Percentiles rank a stretch among this genome's conserved stretches.
phyloP scores from a whole-genome alignment of 257 asterid genomes.

The Leonotis leonurus region DNA sequence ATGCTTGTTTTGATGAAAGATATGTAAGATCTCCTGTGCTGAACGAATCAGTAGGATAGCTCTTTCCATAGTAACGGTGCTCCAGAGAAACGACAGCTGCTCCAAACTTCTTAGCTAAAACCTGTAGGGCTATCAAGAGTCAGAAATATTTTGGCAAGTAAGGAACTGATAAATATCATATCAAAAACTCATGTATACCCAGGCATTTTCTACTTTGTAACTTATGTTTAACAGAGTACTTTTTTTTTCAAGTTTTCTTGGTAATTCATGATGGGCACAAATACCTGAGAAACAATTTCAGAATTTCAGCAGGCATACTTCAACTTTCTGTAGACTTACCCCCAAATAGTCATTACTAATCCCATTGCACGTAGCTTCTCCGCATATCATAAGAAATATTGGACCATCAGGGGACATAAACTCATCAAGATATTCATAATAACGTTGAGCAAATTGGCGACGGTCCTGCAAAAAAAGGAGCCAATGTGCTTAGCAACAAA shows the following conservation, averaged over 20 bases:
- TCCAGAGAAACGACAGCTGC: constrained; percentile 88
- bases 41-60: constrained; percentile 66
- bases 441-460: constrained; percentile 71
- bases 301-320: neutral
- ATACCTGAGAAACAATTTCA: neutral
- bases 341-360: constrained; percentile 70
- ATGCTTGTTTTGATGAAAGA: constrained; percentile 96
- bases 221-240: neutral
- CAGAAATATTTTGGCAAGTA: constrained; percentile 16
- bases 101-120: constrained; percentile 89
- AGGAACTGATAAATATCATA: constrained; percentile 1
- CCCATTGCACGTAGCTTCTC: constrained; percentile 86
- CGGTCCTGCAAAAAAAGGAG: constrained; percentile 50
- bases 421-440: constrained; percentile 75
- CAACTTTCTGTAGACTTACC: constrained; percentile 60
- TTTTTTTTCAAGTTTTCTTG: neutral
- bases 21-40: constrained; percentile 68
- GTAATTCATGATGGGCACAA: neutral
- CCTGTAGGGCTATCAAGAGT: constrained; percentile 42
- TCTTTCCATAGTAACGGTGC: constrained; percentile 95
- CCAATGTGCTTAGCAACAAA: neutral
- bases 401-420: constrained; percentile 80
- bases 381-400: constrained; percentile 74
- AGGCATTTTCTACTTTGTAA: neutral
- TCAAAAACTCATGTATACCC: neutral